Evolutionary conservation across 257 asterid species (phyloP), one percentile per base, ranked within the genome.

Genomic region (Lycium ferocissimum): DNA sequence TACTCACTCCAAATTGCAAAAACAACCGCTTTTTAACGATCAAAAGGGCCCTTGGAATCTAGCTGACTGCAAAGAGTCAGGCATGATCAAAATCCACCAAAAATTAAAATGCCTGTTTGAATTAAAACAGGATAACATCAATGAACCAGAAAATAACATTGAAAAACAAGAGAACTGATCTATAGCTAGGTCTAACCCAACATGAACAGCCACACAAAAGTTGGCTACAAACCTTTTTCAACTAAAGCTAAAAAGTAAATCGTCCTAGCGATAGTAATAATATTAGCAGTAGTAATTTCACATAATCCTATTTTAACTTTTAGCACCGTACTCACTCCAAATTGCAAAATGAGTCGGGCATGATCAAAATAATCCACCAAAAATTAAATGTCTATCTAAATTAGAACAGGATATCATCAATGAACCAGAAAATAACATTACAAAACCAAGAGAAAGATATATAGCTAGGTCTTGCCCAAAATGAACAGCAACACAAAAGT

Each of bases 1-100:
- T 15, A 22, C n/a, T 69, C 76, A 37, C 51, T 37, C 76, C 14
- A 69, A 69, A 70, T 70, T 14, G 40, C 10, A 70, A 70, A 69
- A 69, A 40, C 0, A 3, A 38, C 18, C 2, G 0, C 1, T 35
- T 69, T 40, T 79, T 66, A 88, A 57, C 87, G 90, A 38, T 88
- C 88, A 43, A 89, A 94, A 2, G 98, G 98, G 0, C 95, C 98
- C 22, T 6, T 62, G 0, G 98, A 95, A 57, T 92, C 91, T 6
- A 97, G 93, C 94, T 95, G 99, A 37, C 83, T 90, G 91, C 98
- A 93, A 5, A 97, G 37, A 8, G 59, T 88, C 53, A 95, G 61
- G 40, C 94, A 97, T 95, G 98, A 26, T 26, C 8, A 70, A 70
- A 15, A 70, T 38, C 15, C 13, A 37, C 26, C 6, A 70, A 40